phyloP scores from a whole-genome alignment of 1,284 basidiomycete species.

The Entoloma clypeatum region DNA sequence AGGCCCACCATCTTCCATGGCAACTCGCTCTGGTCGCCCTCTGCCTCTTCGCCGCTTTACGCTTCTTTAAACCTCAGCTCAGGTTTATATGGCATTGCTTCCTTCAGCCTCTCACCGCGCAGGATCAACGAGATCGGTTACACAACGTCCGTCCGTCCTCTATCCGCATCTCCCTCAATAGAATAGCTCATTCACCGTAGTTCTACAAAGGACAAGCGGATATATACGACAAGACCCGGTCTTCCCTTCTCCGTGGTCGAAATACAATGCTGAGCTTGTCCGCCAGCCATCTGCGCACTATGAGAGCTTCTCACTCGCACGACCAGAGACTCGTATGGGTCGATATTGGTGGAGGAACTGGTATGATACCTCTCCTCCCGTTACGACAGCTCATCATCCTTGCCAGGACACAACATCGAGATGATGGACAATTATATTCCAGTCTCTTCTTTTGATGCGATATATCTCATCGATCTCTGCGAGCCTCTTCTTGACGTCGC shows the following conservation, averaged over 20 bases:
- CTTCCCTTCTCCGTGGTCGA: conserved; percentile 60
- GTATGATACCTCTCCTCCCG: conserved; percentile 26
- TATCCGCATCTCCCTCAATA: not conserved
- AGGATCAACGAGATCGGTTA: conserved; percentile 40
- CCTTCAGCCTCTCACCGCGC: conserved; percentile 35
- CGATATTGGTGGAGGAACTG: conserved; percentile 81
- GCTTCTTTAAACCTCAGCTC: conserved; percentile 35
- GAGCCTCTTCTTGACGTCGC: conserved; percentile 75
- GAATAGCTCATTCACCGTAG: conserved; percentile 19
- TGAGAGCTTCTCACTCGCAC: conserved; percentile 38
- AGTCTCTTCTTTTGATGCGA: conserved; percentile 59
- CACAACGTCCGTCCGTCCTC: conserved; percentile 32
- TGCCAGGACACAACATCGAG: conserved; percentile 74
- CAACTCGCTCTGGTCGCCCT: conserved; percentile 10
- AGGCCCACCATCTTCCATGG: conserved; percentile 8
- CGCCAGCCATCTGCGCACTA: conserved; percentile 60
- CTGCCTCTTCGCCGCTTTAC: conserved; percentile 16
- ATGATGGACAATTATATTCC: conserved; percentile 74
- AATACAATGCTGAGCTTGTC: conserved; percentile 69
- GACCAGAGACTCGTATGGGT: conserved; percentile 68
- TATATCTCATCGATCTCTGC: conserved; percentile 78
- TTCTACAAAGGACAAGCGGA: conserved; percentile 72
- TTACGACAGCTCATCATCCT: conserved; percentile 4
- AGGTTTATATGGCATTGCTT: conserved; percentile 49
- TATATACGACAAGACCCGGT: conserved; percentile 66